A percentile compares a stretch with the other conserved stretches of the same genome.
Conservation (phyloP, 2,329 filamentous ascomycete species). For the Aspergillus novoparasiticus region DNA sequence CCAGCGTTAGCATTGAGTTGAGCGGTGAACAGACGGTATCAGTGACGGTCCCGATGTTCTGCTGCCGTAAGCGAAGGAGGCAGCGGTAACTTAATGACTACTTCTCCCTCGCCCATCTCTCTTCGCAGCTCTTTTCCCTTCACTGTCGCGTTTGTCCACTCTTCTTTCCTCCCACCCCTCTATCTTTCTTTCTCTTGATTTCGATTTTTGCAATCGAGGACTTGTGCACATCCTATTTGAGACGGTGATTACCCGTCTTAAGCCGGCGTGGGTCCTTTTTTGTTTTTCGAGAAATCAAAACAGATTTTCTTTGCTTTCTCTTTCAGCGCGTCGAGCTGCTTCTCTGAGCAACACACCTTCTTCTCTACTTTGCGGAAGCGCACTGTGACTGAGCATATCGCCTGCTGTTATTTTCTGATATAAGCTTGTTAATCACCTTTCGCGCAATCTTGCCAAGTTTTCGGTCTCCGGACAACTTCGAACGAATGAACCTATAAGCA, state of each 20-base stretch:
- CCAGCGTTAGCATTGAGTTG: background rate
- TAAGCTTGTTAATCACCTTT: background rate
- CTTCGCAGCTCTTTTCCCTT: slow-evolving; percentile 21
- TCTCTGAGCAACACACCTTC: slow-evolving; percentile 8
- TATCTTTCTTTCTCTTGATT: slow-evolving; percentile 11
- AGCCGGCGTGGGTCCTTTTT: slow-evolving; percentile 19
- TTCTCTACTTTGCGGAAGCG: slow-evolving; percentile 4
- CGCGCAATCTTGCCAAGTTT: background rate
- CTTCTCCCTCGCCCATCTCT: slow-evolving; percentile 3
- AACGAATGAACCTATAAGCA: slow-evolving; percentile 35
- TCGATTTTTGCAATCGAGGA: slow-evolving; percentile 12
- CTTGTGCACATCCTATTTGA: slow-evolving; percentile 18
- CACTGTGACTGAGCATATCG: slow-evolving; percentile 9
- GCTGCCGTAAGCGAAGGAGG: slow-evolving; percentile 9
- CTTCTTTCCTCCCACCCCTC: slow-evolving; percentile 11
- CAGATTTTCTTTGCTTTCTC: slow-evolving; percentile 10
- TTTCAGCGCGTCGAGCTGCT: slow-evolving; percentile 19
- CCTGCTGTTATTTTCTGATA: background rate
- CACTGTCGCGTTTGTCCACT: slow-evolving; percentile 18
- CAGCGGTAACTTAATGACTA: background rate
- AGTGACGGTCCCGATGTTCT: background rate
- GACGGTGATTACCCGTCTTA: slow-evolving; percentile 18
- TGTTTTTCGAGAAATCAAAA: slow-evolving; percentile 10
- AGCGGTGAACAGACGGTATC: background rate
- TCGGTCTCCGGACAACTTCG: slow-evolving; percentile 14